A percentile compares a stretch with the other conserved stretches of the same genome.
These are phyloP conservation scores for Sporisorium iseilematis-ciliati DNA, from an alignment of 1,284 basidiomycete genomes.

Conservation along the genomic window DNA sequence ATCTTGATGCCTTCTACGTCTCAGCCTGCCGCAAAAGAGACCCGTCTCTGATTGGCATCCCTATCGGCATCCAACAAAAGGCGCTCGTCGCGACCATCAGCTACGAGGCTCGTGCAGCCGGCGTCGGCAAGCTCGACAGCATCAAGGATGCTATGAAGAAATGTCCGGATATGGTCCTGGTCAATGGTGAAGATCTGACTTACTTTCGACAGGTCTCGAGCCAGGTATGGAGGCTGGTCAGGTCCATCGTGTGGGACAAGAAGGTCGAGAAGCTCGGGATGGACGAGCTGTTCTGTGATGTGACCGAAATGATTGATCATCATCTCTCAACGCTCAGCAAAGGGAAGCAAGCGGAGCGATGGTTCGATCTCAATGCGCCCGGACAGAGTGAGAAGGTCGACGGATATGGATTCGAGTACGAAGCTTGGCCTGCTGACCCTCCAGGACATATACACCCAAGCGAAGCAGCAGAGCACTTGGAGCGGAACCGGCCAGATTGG, in stretches of 20 bases:
- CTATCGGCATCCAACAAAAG: slow-evolving; percentile 71
- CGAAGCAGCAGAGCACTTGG: slow-evolving; percentile 19
- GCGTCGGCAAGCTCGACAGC: slow-evolving; percentile 67
- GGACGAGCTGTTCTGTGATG: slow-evolving; percentile 71
- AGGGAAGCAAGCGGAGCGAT: background rate
- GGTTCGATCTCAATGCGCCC: slow-evolving; percentile 35
- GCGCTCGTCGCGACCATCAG: slow-evolving; percentile 70
- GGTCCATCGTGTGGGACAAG: slow-evolving; percentile 55
- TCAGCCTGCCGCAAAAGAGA: slow-evolving; percentile 69
- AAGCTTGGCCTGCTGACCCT: slow-evolving; percentile 29
- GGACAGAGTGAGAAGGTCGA: background rate
- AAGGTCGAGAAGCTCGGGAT: slow-evolving; percentile 70
- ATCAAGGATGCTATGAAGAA: slow-evolving; percentile 65
- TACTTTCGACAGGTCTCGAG: slow-evolving; percentile 66
- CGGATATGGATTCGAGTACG: slow-evolving; percentile 55
- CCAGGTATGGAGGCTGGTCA: slow-evolving; percentile 65
- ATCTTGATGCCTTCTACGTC: slow-evolving; percentile 66
- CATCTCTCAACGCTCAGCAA: slow-evolving; percentile 45
- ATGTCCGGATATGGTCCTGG: slow-evolving; percentile 69
- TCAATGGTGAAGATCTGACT: slow-evolving; percentile 70
- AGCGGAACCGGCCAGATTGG: slow-evolving; percentile 22
- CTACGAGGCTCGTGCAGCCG: slow-evolving; percentile 70
- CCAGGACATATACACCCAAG: slow-evolving; percentile 31
- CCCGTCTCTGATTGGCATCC: slow-evolving; percentile 66
- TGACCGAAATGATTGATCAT: slow-evolving; percentile 65